These are phyloP conservation scores for Nelumbo lutea DNA, from an alignment of 164 flowering plant genomes.

Conservation along the genomic window DNA sequence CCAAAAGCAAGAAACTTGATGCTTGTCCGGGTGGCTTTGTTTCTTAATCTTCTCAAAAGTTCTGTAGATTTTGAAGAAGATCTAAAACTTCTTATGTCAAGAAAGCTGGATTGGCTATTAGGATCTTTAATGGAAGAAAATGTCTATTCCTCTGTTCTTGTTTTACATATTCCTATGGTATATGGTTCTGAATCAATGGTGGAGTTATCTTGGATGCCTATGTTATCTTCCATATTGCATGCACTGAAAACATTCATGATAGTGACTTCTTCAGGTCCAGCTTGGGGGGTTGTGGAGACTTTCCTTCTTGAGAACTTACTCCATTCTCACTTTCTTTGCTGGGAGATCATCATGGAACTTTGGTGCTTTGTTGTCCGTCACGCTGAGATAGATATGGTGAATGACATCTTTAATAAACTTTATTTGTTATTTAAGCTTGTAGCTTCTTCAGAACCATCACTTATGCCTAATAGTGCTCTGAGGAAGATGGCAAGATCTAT, in stretches of 20 bases:
- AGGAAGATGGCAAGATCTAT: constrained; percentile 76
- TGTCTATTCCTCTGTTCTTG: constrained; percentile 54
- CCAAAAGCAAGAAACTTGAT: constrained; percentile 25
- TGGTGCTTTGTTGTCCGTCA: constrained; percentile 74
- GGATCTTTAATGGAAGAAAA: constrained; percentile 48
- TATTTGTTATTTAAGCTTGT: constrained; percentile 40
- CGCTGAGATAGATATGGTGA: constrained; percentile 50
- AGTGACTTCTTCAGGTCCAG: constrained; percentile 40
- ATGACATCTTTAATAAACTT: constrained; percentile 45
- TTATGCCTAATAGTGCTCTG: constrained; percentile 36
- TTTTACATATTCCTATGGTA: constrained; percentile 44
- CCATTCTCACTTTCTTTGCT: constrained; percentile 82
- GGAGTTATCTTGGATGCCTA: constrained; percentile 50
- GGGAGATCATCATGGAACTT: constrained; percentile 72
- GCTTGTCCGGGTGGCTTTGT: constrained; percentile 52
- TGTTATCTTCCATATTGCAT: constrained; percentile 46
- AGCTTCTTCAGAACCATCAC: constrained; percentile 37
- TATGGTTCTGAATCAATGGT: constrained; percentile 32
- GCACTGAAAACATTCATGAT: constrained; percentile 69
- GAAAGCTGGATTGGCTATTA: constrained; percentile 64
- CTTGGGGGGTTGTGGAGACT: constrained; percentile 48
- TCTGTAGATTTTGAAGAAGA: constrained; percentile 58
- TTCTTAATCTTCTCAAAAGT: constrained; percentile 52
- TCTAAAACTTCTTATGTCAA: constrained; percentile 35
- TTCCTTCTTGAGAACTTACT: constrained; percentile 71